A percentile compares a stretch with the other conserved stretches of the same genome.
Conservation (phyloP, 805 yeast genomes). For the Maudiozyma serrabonitensis region DNA sequence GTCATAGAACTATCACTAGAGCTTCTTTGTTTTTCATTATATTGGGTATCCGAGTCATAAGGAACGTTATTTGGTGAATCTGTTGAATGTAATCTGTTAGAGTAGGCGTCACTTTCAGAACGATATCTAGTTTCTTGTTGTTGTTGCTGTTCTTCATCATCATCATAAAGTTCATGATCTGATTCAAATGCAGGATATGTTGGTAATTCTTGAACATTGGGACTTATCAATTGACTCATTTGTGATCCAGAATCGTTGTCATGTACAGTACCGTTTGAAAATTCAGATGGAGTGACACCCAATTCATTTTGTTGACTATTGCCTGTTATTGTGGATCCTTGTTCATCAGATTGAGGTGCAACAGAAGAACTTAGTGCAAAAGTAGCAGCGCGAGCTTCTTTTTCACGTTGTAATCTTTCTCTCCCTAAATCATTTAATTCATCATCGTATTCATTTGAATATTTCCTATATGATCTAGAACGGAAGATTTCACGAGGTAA, state of each 20-base stretch:
- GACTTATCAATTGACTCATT: not conserved
- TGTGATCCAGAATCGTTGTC: not conserved
- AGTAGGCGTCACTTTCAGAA: not conserved
- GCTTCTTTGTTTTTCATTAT: not conserved
- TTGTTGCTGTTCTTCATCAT: not conserved
- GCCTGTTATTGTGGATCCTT: not conserved
- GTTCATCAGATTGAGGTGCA: conserved; percentile 3
- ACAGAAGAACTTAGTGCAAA: conserved; percentile 31
- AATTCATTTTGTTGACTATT: not conserved
- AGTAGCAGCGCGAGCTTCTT: conserved; percentile 35
- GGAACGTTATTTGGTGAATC: conserved; percentile 1
- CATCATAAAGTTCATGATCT: not conserved
- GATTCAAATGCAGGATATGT: conserved; percentile 3
- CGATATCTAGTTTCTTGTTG: not conserved
- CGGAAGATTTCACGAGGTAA: conserved; percentile 4
- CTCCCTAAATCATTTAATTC: conserved; percentile 25
- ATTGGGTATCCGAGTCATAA: conserved; percentile 3
- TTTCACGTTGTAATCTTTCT: conserved; percentile 33
- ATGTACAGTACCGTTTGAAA: not conserved
- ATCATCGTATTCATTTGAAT: conserved; percentile 16
- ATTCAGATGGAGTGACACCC: not conserved
- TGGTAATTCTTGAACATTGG: conserved; percentile 4
- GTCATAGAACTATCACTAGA: conserved; percentile 3
- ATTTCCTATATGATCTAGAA: conserved; percentile 6
- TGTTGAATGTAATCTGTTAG: not conserved